Evolutionary conservation across 2,329 filamentous ascomycete species (phyloP).

Genomic region (Botrytis medusae): DNA sequence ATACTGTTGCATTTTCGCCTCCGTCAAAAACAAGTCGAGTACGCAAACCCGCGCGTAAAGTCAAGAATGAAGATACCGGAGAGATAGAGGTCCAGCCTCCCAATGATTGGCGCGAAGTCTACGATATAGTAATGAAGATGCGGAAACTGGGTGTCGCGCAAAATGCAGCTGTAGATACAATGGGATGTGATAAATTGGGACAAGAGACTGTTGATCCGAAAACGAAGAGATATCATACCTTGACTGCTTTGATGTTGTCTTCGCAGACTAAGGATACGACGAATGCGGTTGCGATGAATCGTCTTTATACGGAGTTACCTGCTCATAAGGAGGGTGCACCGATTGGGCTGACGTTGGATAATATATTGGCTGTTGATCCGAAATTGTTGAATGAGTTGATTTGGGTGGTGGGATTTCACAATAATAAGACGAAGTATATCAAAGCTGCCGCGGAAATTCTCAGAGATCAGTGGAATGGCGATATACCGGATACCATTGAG

Average conservation of each 20-base stretch:
- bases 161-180: slow-evolving; percentile 90
- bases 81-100: slow-evolving; percentile 56
- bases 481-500: slow-evolving; percentile 66
- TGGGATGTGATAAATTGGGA: slow-evolving; percentile 47
- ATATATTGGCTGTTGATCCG: slow-evolving; percentile 61
- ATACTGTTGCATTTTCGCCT: slow-evolving; percentile 34
- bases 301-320: slow-evolving; percentile 61
- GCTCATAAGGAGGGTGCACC: slow-evolving; percentile 37
- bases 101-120: slow-evolving; percentile 80
- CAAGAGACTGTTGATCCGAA: slow-evolving; percentile 18
- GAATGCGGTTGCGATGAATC: slow-evolving; percentile 65
- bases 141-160: slow-evolving; percentile 56
- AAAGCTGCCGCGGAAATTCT: slow-evolving; percentile 63
- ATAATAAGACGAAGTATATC: slow-evolving; percentile 72
- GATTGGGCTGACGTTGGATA: slow-evolving; percentile 59
- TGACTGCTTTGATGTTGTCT: slow-evolving; percentile 69
- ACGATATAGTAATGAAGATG: slow-evolving; percentile 76
- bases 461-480: slow-evolving; percentile 56
- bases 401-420: slow-evolving; percentile 70
- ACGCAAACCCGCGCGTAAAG: slow-evolving; percentile 51
- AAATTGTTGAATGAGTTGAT: slow-evolving; percentile 63
- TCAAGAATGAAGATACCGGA: slow-evolving; percentile 45
- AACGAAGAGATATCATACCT: slow-evolving; percentile 61
- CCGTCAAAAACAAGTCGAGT: slow-evolving; percentile 38
- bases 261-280: slow-evolving; percentile 75